Evolutionary conservation across 345 rosid species (phyloP), one percentile per base, ranked within the genome.

Genomic region (Salix exigua): DNA sequence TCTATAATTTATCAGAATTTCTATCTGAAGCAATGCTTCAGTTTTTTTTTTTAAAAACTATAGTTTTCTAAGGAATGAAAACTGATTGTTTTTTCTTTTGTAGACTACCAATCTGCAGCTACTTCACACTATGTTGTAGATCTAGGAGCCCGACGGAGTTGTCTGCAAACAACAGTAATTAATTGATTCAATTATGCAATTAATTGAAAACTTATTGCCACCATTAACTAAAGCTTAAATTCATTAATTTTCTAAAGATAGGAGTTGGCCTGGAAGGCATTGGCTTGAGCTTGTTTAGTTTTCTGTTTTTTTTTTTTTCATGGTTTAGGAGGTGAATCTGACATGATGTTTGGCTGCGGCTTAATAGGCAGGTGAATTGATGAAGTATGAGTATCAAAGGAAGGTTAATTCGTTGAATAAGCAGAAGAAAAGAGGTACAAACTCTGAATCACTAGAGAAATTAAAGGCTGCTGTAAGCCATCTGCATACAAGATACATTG

Each of bases 401-500:
- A 96, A 93, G 86, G 94, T 96, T 74, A 81, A 89, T 78, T 66
- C 69, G 26, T 86, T 96, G 66, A 90, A 89, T 73, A 91, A 79
- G 85, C 92, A 87, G 77, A 96, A 91, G 90, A 90, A 87, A 67
- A 88, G 92, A 73, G 87, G 89, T 40, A 77, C 88, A 71, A 91
- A 86, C 73, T 79, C 94, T 30, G 99, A 93, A 69, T 88, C 94
- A 68, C 72, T 93, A 37, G 99, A 96, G 87, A 96, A 92, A 83
- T 77, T 91, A 30, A 93, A 93, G 86, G 98, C 98, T 40, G 86
- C 91, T 1, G 98, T 96, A 65, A 92, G 98, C 76, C 97, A 91
- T 73, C 88, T 93, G 80, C 99, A 93, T 79, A 96, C 98, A 14
- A 88, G 97, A 88, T 93, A 96, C 85, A 93, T 96, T 58, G 99